A percentile compares a stretch with the other conserved stretches of the same genome.
phyloP scores from a whole-genome alignment of 2,329 filamentous ascomycete species.

The Aspergillus sp. region DNA sequence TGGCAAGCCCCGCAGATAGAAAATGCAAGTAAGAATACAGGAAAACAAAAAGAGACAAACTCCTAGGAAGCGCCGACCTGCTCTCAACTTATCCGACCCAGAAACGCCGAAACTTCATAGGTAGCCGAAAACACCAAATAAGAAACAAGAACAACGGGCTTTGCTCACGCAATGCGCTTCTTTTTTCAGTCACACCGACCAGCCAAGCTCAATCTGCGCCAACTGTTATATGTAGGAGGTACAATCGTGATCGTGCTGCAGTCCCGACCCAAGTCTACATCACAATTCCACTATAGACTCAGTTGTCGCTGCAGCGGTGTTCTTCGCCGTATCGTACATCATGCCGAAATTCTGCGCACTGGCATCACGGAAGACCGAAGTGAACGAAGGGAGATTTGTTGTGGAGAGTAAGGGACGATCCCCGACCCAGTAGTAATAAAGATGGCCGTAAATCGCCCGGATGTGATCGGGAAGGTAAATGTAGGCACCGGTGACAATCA shows the following conservation, averaged over 20 bases:
- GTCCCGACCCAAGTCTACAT: conserved; percentile 1
- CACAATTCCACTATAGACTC: conserved; percentile 26
- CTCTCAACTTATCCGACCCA: background rate
- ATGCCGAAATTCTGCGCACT: conserved; percentile 35
- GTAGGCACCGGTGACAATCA: conserved; percentile 76
- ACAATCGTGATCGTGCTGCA: background rate
- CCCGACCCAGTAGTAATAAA: conserved; percentile 92
- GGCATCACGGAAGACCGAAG: conserved; percentile 24
- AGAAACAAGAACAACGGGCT: no score
- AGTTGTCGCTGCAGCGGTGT: conserved; percentile 31
- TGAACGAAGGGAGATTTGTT: conserved; percentile 23
- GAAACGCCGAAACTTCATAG: no score
- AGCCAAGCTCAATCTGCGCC: background rate
- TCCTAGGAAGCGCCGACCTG: background rate
- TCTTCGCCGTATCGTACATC: conserved; percentile 42
- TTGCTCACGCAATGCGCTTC: background rate
- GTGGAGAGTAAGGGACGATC: conserved; percentile 44
- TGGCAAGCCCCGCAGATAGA: background rate
- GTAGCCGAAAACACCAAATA: no score
- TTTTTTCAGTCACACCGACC: background rate
- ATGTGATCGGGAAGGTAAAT: conserved; percentile 94
- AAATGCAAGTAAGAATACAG: background rate
- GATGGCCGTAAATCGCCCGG: conserved; percentile 68
- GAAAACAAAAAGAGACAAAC: background rate
- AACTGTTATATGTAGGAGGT: background rate